Evolutionary conservation across 2,329 filamentous ascomycete species (phyloP).

Genomic region (Cephalotrichum gorgonifer): DNA sequence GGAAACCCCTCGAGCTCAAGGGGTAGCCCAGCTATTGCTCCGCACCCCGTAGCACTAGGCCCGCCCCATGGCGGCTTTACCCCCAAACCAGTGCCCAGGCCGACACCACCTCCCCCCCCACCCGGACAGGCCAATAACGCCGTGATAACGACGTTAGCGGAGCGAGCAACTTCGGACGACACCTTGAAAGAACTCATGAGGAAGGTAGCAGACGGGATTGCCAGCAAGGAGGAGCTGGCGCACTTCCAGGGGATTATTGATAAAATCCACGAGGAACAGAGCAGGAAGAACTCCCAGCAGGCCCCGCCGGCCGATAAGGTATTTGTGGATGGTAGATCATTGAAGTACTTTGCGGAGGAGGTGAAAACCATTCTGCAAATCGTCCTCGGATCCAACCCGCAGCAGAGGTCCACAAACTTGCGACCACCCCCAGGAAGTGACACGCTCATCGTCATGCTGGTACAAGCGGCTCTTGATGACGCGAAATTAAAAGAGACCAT

Average conservation of each 20-base stretch:
- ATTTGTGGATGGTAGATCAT: conserved; percentile 42
- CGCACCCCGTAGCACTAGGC: not conserved
- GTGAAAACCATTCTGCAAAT: conserved; percentile 48
- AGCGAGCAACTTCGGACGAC: conserved; percentile 62
- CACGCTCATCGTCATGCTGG: conserved; percentile 42
- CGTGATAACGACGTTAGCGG: conserved; percentile 70
- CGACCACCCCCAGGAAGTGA: conserved; percentile 44
- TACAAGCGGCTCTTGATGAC: conserved; percentile 48
- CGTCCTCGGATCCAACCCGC: conserved; percentile 47
- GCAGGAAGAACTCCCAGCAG: conserved; percentile 36
- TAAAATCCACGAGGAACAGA: conserved; percentile 56
- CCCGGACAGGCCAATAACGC: conserved; percentile 44
- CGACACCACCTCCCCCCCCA: conserved; percentile 11
- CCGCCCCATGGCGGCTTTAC: conserved; percentile 1
- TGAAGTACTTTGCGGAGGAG: conserved; percentile 50
- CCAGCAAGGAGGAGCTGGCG: conserved; percentile 58
- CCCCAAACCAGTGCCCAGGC: conserved; percentile 4
- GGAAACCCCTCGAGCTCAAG: not conserved
- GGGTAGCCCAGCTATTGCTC: not conserved
- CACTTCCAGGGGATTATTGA: conserved; percentile 76
- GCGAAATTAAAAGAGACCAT: conserved; percentile 38
- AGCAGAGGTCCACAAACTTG: conserved; percentile 41
- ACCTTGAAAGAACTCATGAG: conserved; percentile 73
- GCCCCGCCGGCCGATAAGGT: conserved; percentile 45
- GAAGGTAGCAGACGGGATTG: conserved; percentile 66